Evolutionary conservation across 768 basidiomycete species (phyloP), one percentile per base, ranked within the genome.

Genomic region (Cystobasidium tubakii): DNA sequence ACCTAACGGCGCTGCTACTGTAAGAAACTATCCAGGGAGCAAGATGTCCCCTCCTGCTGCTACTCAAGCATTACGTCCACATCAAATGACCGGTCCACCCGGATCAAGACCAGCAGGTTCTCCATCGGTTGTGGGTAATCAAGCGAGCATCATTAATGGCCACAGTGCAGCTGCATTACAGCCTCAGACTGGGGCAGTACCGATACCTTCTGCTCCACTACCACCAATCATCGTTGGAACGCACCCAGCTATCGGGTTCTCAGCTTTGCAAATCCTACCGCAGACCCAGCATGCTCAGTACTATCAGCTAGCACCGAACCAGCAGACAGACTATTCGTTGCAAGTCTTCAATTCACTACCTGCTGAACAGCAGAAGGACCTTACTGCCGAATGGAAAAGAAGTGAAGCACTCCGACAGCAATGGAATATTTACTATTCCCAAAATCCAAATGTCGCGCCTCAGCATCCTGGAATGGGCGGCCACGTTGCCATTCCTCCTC

Each of bases 311-410:
- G 53, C 69, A 23, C 69, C 69, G 9, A 36, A 29, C 27, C 69
- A 71, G 54, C 69, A 71, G 55, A 71, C 69, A 39, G 69, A 71
- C 19, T 71, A 71, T 55, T 71, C 69, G 1, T 31, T 71, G 69
- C 69, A 60, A 23, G 69, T 71, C 9, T 71, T 31, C 54, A 53
- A 71, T 7, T 33, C 54, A 13, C 54, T 71, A 17, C 21, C 25
- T 1, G 46, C 10, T 12, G 54, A 55, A 29, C 69, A 71, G 69
- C 69, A 71, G 55, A 43, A 23, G 19, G 25, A 71, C 17, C 54
- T 42, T 31, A 60, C 69, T 27, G 27, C 21, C 10, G 46, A 71
- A 60, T 65, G 34, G 36, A 39, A 33, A 36, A 29, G 12, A 46
- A 46, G 36, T 27, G 63, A 65, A 46, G 36, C 34, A 9, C 25